A percentile compares a stretch with the other conserved stretches of the same genome.
phyloP scores from a whole-genome alignment of 768 basidiomycete species.

The Leccinellum luteum region DNA sequence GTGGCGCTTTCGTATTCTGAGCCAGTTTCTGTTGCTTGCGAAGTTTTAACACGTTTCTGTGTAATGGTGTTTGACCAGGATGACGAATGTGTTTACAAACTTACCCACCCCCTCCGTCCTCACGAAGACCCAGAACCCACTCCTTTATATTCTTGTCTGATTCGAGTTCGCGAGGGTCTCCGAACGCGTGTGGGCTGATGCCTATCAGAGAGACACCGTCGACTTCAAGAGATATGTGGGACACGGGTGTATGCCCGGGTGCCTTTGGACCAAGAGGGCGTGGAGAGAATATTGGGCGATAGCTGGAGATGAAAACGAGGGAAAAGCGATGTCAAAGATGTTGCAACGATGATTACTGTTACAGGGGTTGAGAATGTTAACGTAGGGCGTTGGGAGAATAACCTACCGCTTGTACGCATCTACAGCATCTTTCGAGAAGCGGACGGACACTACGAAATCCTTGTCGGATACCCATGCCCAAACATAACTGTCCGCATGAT shows the following conservation, averaged over 20 bases:
- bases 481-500: conserved; percentile 42
- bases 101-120: conserved; percentile 61
- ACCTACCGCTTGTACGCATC: conserved; percentile 42
- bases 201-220: conserved; percentile 42
- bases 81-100: conserved; percentile 21
- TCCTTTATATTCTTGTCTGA: conserved; percentile 32
- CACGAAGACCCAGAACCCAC: conserved; percentile 57
- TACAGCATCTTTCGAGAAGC: conserved; percentile 53
- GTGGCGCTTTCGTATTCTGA: conserved; percentile 6
- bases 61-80: not conserved
- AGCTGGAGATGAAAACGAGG: conserved; percentile 46
- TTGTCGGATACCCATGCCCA: conserved; percentile 70
- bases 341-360: conserved; percentile 28
- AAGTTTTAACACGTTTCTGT: conserved; percentile 46
- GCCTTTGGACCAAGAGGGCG: conserved; percentile 42
- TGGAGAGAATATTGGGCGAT: conserved; percentile 50
- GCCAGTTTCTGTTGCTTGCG: conserved; percentile 35
- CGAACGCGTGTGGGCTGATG: conserved; percentile 35
- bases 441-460: conserved; percentile 46
- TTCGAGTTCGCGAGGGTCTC: conserved; percentile 40
- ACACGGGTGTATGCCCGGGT: conserved; percentile 37
- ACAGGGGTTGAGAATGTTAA: conserved; percentile 8
- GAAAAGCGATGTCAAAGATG: conserved; percentile 47
- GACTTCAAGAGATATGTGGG: conserved; percentile 54
- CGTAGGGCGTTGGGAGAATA: not conserved